phyloP scores from a whole-genome alignment of 495 filamentous ascomycete genomes.

The Lentithecium fluviatile region DNA sequence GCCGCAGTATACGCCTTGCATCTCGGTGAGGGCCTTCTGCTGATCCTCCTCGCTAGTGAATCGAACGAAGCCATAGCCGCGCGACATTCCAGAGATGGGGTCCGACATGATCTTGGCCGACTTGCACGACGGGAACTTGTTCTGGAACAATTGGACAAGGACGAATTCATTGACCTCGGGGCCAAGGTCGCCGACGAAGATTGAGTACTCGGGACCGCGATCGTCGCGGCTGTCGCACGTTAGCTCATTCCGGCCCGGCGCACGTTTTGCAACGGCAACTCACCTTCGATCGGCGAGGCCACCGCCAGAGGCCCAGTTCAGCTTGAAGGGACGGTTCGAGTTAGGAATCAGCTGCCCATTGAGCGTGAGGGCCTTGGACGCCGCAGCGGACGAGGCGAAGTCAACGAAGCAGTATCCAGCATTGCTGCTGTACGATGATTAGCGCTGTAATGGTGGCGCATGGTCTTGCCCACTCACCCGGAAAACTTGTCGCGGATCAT shows the following conservation, averaged over 20 bases:
- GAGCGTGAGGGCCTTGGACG: slow-evolving; percentile 81
- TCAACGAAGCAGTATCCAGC: slow-evolving; percentile 99
- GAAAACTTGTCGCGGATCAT: slow-evolving; percentile 99
- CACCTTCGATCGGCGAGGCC: slow-evolving; percentile 91
- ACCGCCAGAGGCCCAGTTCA: slow-evolving; percentile 98
- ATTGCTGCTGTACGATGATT: slow-evolving; percentile 71
- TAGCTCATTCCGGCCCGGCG: slow-evolving; percentile 7
- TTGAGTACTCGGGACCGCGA: slow-evolving; percentile 90
- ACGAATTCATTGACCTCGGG: slow-evolving; percentile 99
- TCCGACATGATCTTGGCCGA: slow-evolving; percentile 99
- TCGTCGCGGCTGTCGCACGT: slow-evolving; percentile 70
- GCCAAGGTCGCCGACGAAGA: slow-evolving; percentile 97
- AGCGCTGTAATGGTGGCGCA: slow-evolving; percentile 36
- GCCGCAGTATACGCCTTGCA: slow-evolving; percentile 99
- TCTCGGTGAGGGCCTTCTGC: slow-evolving; percentile 90
- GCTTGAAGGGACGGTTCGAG: slow-evolving; percentile 92
- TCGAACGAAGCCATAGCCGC: slow-evolving; percentile 96
- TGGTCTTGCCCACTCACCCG: slow-evolving; percentile 64
- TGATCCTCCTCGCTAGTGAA: slow-evolving; percentile 94
- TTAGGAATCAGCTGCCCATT: slow-evolving; percentile 93
- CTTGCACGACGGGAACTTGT: slow-evolving; percentile 94
- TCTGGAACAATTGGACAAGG: slow-evolving; percentile 93
- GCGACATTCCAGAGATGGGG: slow-evolving; percentile 94
- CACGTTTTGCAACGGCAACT: slow-evolving; percentile 35
- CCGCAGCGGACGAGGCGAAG: slow-evolving; percentile 78